Base-by-base conservation (phyloP, 106 monocot genomes). In the Acanthochlamys bracteata region DNA sequence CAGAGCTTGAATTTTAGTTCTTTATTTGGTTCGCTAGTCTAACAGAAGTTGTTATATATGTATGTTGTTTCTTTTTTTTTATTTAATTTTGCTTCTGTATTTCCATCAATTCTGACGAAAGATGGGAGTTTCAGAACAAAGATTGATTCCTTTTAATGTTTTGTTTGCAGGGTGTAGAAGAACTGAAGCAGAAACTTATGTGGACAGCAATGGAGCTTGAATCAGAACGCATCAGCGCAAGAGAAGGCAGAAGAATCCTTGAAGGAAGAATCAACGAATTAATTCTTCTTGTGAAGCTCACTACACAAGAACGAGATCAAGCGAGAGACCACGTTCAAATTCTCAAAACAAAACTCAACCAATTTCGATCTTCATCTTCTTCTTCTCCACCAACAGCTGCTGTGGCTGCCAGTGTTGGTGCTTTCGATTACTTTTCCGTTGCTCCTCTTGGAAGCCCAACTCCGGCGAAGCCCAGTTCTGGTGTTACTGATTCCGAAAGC, bases 401-500 rank as follows among this genome's bases (percentile, higher is more conserved):
- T 33, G 33, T n/a, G n/a, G n/a, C 33, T 33, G 33, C 33, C 6
- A 33, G 4, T 33, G 33, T 33, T 33, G 33, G 4, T 33, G 33
- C 33, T 33, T 33, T 3, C 6, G 33, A 6, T 33, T 33, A 33
- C 33, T 33, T 6, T 33, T 33, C 33, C 4, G 4, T 33, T 33
- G 33, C 6, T 22, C 19, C 20, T 4, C 58, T 58, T 14, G 43
- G 7, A 7, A 57, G 64, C 17, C 64, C 15, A 15, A 56, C 57
- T 17, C 13, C 51, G 13, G 26, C 57, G 19, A 21, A 17, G 25
- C 58, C 57, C 4, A 56, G 53, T 62, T 63, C 62, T 16, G 24
- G 62, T 40, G 41, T 71, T 20, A 64, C 55, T 0, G 71, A 61
- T 6, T 63, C 54, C 13, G 71, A 71, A 53, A 55, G 62, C 62